These are phyloP conservation scores for Fusarium sp. DNA, from an alignment of 2,329 filamentous ascomycete species.

Conservation along the genomic window DNA sequence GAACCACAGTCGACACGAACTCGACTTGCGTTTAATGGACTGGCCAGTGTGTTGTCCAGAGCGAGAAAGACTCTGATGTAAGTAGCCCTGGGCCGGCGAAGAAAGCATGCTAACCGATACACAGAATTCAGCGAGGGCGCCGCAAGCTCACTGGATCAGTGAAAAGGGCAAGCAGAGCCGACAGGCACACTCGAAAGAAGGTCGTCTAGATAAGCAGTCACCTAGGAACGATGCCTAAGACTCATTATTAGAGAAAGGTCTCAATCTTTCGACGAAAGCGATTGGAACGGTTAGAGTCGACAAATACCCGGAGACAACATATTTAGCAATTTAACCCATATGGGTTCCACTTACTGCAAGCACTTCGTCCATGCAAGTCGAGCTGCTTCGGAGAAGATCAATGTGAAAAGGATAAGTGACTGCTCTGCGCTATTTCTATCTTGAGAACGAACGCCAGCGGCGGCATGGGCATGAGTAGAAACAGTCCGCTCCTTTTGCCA, in stretches of 20 bases:
- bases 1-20: not conserved
- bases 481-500: not conserved
- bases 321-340: not conserved
- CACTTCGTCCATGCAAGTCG: not conserved
- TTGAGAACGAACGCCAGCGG: not conserved
- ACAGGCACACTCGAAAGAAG: not conserved
- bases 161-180: not conserved
- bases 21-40: too few species aligned
- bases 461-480: not conserved
- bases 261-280: not conserved
- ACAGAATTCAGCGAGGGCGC: not conserved
- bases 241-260: not conserved
- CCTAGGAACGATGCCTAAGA: not conserved
- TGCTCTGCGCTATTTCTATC: not conserved
- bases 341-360: not conserved
- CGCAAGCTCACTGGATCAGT: not conserved
- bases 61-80: not conserved
- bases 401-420: not conserved
- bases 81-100: not conserved
- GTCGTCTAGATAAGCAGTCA: not conserved
- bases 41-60: not conserved
- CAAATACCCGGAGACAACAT: not conserved
- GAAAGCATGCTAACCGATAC: not conserved
- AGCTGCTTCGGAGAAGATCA: not conserved
- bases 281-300: not conserved